phyloP scores from a whole-genome alignment of 1,139 yeast genomes.

The Debaryomyces udenii region DNA sequence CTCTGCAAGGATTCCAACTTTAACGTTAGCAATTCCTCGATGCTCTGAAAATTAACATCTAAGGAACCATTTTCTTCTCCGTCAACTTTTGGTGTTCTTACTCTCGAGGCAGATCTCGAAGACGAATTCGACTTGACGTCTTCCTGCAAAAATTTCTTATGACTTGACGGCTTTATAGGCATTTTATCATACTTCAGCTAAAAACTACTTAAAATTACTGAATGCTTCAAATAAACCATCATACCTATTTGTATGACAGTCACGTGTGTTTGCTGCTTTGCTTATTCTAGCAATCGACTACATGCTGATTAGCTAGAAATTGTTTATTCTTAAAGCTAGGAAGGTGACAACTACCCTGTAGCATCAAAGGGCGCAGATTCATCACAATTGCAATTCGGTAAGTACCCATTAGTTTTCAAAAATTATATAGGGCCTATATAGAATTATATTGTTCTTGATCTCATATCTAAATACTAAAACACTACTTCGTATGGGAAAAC shows the following conservation, averaged over 20 bases:
- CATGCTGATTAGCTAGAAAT: too few relatives aligned
- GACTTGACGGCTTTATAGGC: conserved; percentile 12
- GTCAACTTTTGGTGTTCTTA: conserved; percentile 48
- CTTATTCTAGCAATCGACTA: too few relatives aligned
- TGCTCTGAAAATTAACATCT: conserved; percentile 42
- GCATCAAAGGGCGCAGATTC: too few relatives aligned
- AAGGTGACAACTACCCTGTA: too few relatives aligned
- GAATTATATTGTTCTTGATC: too few relatives aligned
- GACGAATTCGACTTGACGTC: conserved; percentile 27
- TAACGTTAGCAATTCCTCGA: conserved; percentile 45
- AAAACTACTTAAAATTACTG: too few relatives aligned
- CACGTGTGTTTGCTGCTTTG: neutral
- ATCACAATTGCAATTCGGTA: too few relatives aligned
- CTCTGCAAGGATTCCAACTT: conserved; percentile 39
- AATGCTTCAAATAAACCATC: too few relatives aligned
- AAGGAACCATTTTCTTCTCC: conserved; percentile 47
- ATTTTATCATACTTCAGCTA: conserved; percentile 5
- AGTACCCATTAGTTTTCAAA: too few relatives aligned
- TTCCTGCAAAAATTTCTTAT: conserved; percentile 18
- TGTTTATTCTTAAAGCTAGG: too few relatives aligned
- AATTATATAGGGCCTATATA: too few relatives aligned
- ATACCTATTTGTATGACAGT: too few relatives aligned
- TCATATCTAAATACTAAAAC: conserved; percentile 37
- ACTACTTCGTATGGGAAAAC: conserved; percentile 66
- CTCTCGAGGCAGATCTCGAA: conserved; percentile 41